Base-by-base conservation (phyloP, 768 basidiomycete species). In the Neoboletus magnificus region DNA sequence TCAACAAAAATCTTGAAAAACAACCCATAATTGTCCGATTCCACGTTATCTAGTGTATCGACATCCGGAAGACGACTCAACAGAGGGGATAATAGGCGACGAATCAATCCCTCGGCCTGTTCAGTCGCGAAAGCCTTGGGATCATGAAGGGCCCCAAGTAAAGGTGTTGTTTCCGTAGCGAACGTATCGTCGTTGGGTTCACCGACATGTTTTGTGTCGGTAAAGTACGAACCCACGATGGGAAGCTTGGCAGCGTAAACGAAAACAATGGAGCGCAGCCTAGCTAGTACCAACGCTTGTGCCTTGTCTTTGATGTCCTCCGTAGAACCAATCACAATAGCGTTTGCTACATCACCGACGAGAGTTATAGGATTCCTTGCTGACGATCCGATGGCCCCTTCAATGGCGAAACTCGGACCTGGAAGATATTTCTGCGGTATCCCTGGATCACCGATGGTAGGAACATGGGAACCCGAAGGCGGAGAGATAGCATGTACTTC, bases 81-180 rank as follows among this genome's bases (percentile, higher is more conserved):
- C 33, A 69, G 13, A n/a, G 59, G 60, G 29, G 60, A 55, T 23
- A 61, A 13, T 13, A 59, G 16, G 35, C 57, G 60, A 23, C 16
- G 54, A 50, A 69, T 33, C 0, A 66, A 20, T 23, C 58, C 67
- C 23, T 64, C 55, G 8, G 58, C 58, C 22, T 56, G 57, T 44
- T 61, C 18, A 3, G 57, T 59, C 9, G 59, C 68, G 33, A 67
- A 68, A 41, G 52, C 32, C 53, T 56, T 58, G 33, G 60, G 63
- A 39, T 69, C 60, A 15, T 43, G 62, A 53, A 69, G 22, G 13
- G 54, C 56, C n/a, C 58, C 67, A 1, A 69, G 50, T 16, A 68
- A 52, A 42, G 65, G 66, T 11, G 67, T 67, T 27, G 67, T 63
- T 46, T 69, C 65, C 10, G 56, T 65, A n/a, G 48, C 50, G 7